phyloP scores from a whole-genome alignment of 2,329 filamentous ascomycete species.

The Penicillium brasilianum region DNA sequence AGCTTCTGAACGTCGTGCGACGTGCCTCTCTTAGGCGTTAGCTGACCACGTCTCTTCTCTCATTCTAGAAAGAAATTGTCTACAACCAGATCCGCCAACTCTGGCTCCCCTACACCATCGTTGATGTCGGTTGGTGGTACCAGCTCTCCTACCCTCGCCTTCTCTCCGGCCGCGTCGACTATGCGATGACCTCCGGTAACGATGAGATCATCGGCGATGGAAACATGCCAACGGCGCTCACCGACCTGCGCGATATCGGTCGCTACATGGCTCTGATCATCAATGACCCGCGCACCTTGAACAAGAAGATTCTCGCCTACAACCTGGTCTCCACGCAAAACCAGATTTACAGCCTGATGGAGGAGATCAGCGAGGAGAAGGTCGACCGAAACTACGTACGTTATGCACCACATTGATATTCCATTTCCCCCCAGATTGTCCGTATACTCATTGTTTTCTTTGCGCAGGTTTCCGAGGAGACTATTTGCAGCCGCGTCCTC shows the following conservation, averaged over 20 bases:
- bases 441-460: slow-evolving; percentile 1
- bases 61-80: slow-evolving; percentile 55
- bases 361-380: slow-evolving; percentile 57
- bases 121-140: slow-evolving; percentile 66
- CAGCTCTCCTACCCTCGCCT: slow-evolving; percentile 54
- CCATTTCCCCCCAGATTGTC: too few relatives aligned
- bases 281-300: slow-evolving; percentile 58
- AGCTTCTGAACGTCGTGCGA: not conserved
- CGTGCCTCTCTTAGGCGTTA: not conserved
- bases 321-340: slow-evolving; percentile 54
- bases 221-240: slow-evolving; percentile 50
- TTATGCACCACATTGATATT: not conserved
- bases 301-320: slow-evolving; percentile 58
- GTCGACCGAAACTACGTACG: slow-evolving; percentile 48
- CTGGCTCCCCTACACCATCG: slow-evolving; percentile 59
- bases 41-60: slow-evolving; percentile 13
- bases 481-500: slow-evolving; percentile 41
- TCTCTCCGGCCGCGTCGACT: slow-evolving; percentile 54
- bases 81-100: slow-evolving; percentile 56
- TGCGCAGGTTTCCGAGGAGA: slow-evolving; percentile 41
- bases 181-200: slow-evolving; percentile 44
- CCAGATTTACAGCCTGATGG: slow-evolving; percentile 54
- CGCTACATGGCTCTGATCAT: slow-evolving; percentile 58
- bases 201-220: slow-evolving; percentile 54
- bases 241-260: slow-evolving; percentile 60